Conservation (phyloP, 2,329 filamentous ascomycete species). For the Neonectria faginata region DNA sequence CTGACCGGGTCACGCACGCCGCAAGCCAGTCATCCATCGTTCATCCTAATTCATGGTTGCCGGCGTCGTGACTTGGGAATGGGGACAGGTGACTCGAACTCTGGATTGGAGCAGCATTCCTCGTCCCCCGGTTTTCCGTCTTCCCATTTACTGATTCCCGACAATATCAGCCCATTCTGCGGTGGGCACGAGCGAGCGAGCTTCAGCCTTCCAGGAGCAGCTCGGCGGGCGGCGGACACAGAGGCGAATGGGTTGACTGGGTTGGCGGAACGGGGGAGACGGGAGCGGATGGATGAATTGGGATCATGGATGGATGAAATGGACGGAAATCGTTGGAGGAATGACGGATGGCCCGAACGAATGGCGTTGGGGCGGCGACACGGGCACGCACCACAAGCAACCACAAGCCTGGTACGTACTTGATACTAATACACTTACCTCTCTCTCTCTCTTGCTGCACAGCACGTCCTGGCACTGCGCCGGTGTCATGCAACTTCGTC, state of each 20-base stretch:
- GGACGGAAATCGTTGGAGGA: too few relatives aligned
- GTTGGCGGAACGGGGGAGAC: constrained; percentile 35
- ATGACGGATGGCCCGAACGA: constrained; percentile 24
- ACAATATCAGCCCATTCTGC: constrained; percentile 38
- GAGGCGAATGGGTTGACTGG: constrained; percentile 31
- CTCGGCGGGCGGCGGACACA: constrained; percentile 29
- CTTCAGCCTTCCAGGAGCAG: constrained; percentile 29
- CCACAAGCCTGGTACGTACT: not conserved
- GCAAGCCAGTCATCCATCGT: constrained; percentile 40
- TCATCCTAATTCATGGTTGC: constrained; percentile 37
- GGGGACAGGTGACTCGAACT: constrained; percentile 37
- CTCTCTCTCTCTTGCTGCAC: not conserved
- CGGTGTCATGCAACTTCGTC: not conserved
- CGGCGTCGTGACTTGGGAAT: constrained; percentile 33
- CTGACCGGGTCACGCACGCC: constrained; percentile 38
- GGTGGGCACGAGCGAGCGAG: constrained; percentile 29
- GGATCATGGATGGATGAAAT: constrained; percentile 1
- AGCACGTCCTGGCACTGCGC: too few relatives aligned
- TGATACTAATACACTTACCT: too few relatives aligned
- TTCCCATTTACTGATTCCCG: constrained; percentile 23
- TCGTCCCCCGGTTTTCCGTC: constrained; percentile 19
- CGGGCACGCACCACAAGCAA: not conserved
- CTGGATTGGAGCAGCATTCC: constrained; percentile 40
- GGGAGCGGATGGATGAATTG: constrained; percentile 20
- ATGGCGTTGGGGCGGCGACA: constrained; percentile 17